Percentiles rank a stretch among this genome's conserved stretches.
Evolutionary conservation across 176 grass and related monocot genomes (phyloP).

Genomic region (Rhynchospora tenuis): DNA sequence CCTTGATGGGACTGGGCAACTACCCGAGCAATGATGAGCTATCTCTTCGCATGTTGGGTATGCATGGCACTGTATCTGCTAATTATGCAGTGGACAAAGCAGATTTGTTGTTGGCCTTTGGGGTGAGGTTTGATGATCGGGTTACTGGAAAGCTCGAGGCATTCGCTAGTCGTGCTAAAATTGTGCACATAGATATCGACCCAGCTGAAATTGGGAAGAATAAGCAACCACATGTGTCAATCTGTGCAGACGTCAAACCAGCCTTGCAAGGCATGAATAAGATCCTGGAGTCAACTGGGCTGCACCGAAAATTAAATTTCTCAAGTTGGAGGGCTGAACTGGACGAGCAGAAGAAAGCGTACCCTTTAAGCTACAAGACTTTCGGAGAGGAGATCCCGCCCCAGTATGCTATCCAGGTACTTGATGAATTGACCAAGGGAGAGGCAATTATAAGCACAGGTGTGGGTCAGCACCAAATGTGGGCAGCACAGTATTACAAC

Average conservation of each 20-base stretch:
- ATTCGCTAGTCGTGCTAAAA: slow-evolving; percentile 93
- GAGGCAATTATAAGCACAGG: slow-evolving; percentile 81
- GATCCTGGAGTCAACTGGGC: slow-evolving; percentile 36
- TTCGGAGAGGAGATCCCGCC: slow-evolving; percentile 61
- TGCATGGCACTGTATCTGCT: slow-evolving; percentile 92
- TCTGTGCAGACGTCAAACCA: slow-evolving; percentile 76
- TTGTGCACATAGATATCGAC: slow-evolving; percentile 97
- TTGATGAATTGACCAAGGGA: slow-evolving; percentile 73
- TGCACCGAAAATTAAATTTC: slow-evolving; percentile 40
- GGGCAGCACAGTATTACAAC: slow-evolving; percentile 85
- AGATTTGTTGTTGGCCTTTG: slow-evolving; percentile 89
- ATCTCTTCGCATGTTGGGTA: slow-evolving; percentile 85
- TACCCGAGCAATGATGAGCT: slow-evolving; percentile 62
- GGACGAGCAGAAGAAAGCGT: slow-evolving; percentile 69
- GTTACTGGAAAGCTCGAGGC: slow-evolving; percentile 97
- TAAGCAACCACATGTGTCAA: slow-evolving; percentile 92
- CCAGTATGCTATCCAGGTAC: slow-evolving; percentile 79
- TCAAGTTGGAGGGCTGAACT: slow-evolving; percentile 53
- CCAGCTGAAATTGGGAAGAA: slow-evolving; percentile 99
- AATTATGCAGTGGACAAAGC: slow-evolving; percentile 93
- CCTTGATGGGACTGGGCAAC: slow-evolving; percentile 93
- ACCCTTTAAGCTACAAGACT: slow-evolving; percentile 66
- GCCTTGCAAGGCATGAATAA: slow-evolving; percentile 63
- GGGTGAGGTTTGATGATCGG: slow-evolving; percentile 87
- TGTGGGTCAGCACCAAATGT: slow-evolving; percentile 97